Evolutionary conservation across 805 yeast species (phyloP), one percentile per base, ranked within the genome.

Genomic region (Candida oleophila): DNA sequence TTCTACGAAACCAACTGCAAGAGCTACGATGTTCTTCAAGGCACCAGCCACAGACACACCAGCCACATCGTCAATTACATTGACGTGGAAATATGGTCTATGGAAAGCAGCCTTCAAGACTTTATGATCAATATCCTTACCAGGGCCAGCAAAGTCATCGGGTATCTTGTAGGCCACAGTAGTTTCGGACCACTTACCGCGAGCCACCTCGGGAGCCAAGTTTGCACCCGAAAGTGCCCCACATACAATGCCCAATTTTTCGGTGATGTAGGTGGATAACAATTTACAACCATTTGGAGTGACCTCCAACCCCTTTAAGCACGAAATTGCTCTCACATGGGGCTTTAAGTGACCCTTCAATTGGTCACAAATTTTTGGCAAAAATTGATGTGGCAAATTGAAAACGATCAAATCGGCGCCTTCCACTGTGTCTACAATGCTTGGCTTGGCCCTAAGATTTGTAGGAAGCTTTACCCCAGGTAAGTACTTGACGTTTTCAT

Each of bases 11-110:
- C 99, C 99, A 51, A 95, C 97, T 53, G 96, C 95, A 62, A 90
- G 75, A 33, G 99, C 99, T 52, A 92, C 92, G 44, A 94, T 88
- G 71, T 94, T 94, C 75, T 94, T 94, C 68, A 94, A 80, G 9
- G 99, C 99, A 64, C 99, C 99, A 38, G 96, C 96, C 50, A 94
- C 81, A 2, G 97, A 89, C 48, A 90, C 94, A 65, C 99, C 99
- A 20, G 95, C 95, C 47, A 92, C 96, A 66, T 94, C 99, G 49
- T 83, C 83, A 49, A 89, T 80, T 49, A 92, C 96, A 61, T 88
- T 80, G 35, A 94, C 99, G 69, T 94, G 98, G 89, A 94, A 94
- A 77, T 94, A 94, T 30, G 96, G 92, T 75, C 98, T 84, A 77
- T 94, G 98, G 87, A 94, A 92, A 43, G 90, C 77, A 50, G 83